Base-by-base conservation (phyloP, 2,329 filamentous ascomycete genomes). In the Cladophialophora yegresii region DNA sequence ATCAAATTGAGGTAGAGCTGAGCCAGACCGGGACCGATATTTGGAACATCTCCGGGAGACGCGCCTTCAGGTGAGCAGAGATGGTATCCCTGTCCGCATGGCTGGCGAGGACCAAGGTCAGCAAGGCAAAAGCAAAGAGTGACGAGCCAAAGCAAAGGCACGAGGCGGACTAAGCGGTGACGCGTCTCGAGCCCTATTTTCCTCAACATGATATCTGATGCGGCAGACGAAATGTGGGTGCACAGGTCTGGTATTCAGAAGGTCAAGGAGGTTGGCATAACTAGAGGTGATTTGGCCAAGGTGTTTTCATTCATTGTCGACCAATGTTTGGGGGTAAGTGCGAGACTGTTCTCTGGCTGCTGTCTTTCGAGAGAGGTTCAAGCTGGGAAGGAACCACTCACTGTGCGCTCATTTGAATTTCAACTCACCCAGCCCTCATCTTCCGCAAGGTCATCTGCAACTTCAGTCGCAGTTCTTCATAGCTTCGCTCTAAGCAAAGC, bases 21-120 rank as follows among this genome's bases (percentile, higher is more conserved):
- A 45, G 67, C 63, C 63, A 77, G 73, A 6, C 70, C 72, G 9
- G 69, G 54, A 54, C 72, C 71, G 50, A 77, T 73, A 33, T 70
- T 68, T 20, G 74, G 75, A 16, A 70, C 63, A 23, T 63, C 68
- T 2, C 61, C 57, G 12, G 63, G 69, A 33, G 70, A 72, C 20
- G 73, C 72, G 20, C 74, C 75, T 3, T 67, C 13, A 0, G 76
- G 75, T 32, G 72, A 66, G 67, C 76, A 77, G 56, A 75, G 58
- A 20, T 69, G 69, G 64, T 74, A 76, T 13, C 70, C 71, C 53
- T 59, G 36, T 40, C 61, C 54, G 63, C 75, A 76, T 53, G 65
- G 57, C 59, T 67, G 67, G 61, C 64, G 61, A 43, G 49, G 20
- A 58, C 23, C 32, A 20, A 64, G 54, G 5, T 61, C 59, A 63